phyloP scores from a whole-genome alignment of 1,284 basidiomycete genomes.

The Sporisorium exsertum region DNA sequence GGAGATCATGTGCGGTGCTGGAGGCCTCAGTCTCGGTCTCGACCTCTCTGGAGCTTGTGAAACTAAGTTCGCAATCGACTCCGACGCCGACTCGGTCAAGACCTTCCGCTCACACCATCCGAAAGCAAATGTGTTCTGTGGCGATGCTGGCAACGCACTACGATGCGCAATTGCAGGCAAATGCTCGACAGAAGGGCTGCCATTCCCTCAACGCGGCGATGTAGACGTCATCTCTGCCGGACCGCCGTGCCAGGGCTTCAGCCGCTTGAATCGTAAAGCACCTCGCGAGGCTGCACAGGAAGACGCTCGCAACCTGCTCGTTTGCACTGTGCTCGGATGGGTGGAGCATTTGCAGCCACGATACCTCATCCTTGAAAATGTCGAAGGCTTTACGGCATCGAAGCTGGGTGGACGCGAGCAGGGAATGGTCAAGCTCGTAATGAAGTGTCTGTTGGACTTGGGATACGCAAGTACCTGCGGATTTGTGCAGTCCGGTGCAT shows the following conservation, averaged over 20 bases:
- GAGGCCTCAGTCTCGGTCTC: constrained; percentile 40
- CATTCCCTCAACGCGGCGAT: constrained; percentile 20
- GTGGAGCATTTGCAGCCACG: constrained; percentile 28
- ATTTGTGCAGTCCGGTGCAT: constrained; percentile 29
- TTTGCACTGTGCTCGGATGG: constrained; percentile 35
- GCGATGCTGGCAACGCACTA: constrained; percentile 32
- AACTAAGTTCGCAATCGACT: constrained; percentile 33
- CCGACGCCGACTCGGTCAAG: constrained; percentile 11
- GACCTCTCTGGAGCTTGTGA: constrained; percentile 39
- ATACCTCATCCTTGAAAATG: constrained; percentile 42
- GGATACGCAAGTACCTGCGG: constrained; percentile 28
- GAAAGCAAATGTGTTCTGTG: not conserved
- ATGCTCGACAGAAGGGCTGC: not conserved
- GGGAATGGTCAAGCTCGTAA: constrained; percentile 29
- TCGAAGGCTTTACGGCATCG: constrained; percentile 21
- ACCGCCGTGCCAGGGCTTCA: constrained; percentile 46
- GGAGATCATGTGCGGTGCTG: constrained; percentile 46
- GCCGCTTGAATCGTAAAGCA: constrained; percentile 21
- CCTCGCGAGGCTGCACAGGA: constrained; percentile 15
- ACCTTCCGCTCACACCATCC: constrained; percentile 41
- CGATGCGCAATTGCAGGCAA: constrained; percentile 4
- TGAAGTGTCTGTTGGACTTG: constrained; percentile 21
- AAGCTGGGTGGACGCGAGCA: constrained; percentile 23
- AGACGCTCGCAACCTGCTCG: constrained; percentile 36
- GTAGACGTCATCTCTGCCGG: constrained; percentile 37